Evolutionary conservation across 805 yeast species (phyloP), one percentile per base, ranked within the genome.

Genomic region (Brettanomyces bruxellensis): DNA sequence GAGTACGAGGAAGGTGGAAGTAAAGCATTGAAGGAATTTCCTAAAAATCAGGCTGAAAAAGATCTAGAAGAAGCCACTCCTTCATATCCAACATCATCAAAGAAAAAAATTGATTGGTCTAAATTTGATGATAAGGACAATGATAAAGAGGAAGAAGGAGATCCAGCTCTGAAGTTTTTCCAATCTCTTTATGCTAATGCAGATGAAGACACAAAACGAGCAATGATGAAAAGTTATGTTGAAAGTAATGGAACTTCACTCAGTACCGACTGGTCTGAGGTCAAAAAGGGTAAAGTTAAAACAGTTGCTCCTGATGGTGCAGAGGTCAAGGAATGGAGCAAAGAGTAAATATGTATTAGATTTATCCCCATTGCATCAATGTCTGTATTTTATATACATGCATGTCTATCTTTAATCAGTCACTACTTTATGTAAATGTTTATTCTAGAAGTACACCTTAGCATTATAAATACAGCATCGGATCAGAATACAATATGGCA

Each of bases 171-270:
- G 49, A 81, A 72, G 1, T 90, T 93, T 56, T 93, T 93, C 67
- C 76, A 79, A 54, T 72, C 79, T 51, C 59, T 93, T 9, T 93
- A 84, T 65, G 73, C 74, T 25, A 81, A 75, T 52, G 91, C 95
- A 0, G 95, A 89, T 59, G 93, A 85, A 6, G 96, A 93, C 56
- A 83, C 95, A 1, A 71, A 71, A 54, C 72, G 95, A 44, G 99
- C 99, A 2, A 93, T 93, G 98, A 84, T 87, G 95, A 93, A 93
- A 67, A 86, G 96, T 45, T 93, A 77, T 57, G 72, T 79, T n/a
- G 96, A 93, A 65, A 86, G 95, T 55, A 84, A 86, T 55, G 99
- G 99, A 22, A 93, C 99, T 0, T 79, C 95, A 2, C 69, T 93
- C 48, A 86, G 95, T 41, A 93, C 99, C 4, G 86, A 87, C 59